Evolutionary conservation across 208 protist species (phyloP), one percentile per base, ranked within the genome.

Genomic region (Leishmania aethiopica): DNA sequence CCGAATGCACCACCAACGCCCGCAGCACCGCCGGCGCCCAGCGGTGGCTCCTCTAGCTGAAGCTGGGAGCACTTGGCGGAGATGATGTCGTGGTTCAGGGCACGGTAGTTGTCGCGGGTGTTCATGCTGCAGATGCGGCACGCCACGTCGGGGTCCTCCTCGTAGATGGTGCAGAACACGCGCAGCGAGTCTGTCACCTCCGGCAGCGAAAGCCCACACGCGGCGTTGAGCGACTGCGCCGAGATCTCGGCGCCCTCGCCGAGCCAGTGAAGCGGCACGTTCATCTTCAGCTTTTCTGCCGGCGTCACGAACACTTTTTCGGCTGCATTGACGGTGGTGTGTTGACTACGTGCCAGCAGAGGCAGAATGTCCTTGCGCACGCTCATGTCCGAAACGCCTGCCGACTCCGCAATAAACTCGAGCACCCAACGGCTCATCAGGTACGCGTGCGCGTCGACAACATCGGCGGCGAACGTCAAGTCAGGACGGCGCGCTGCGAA

Each of bases 401-500:
- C 89, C 8, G 85, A 89, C 72, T 91, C 87, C 8, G 89, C 91
- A n/a, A 96, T 94, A 49, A 89, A 85, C 49, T 92, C 83, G 40
- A 97, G 83, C 37, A 93, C 93, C 93, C 94, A 97, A 13, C 91
- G 85, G 10, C 87, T 88, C 71, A 96, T 75, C 60, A 95, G 35
- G 84, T 97, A 97, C 51, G 85, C 89, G 73, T 95, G 90, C 17
- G 90, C 87, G 71, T 97, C 93, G 22, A 92, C 84, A 1, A 94
- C 81, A 73, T 96, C 90, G 6, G 89, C 87, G 32, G 86, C 81
- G 72, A 94, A 94, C 25, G 88, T 93, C 51, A 97, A 82, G 74
- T 95, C 79, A 6, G 94, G 92, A 4, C 94, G 88, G 11, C 93
- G 90, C 1, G 87, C 89, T 15, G 88, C 84, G 57, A 96, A 96